Base-by-base conservation (phyloP, 306 rosid genomes). In the Cyclanthera cordifolia region DNA sequence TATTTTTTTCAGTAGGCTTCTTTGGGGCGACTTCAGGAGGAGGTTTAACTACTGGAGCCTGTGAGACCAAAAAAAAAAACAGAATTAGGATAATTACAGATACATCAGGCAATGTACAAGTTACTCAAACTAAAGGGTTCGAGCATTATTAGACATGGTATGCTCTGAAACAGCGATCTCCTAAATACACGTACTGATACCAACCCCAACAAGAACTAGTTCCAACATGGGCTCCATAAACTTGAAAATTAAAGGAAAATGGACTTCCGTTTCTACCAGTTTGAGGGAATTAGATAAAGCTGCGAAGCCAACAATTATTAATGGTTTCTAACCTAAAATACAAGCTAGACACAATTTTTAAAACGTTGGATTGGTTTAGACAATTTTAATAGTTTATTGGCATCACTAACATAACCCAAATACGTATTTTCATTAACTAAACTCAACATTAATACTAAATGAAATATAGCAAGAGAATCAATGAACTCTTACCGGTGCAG, bases 11-110 rank as follows among this genome's bases (percentile, higher is more conserved):
- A 17, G 86, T 69, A 12, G 87, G 54, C 46, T 82, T 89, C 82
- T 85, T 84, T 4, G 90, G 78, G 55, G 82, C 83, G 72, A 83
- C 87, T 74, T 83, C 95, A 14, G 70, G 71, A 21, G 78, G 76
- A 79, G 87, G 63, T 58, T 86, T 87, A n/a, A 55, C 71, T 23
- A 71, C 82, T 76, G 93, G 91, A 72, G 79, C 88, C 98, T 93
- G 79, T 49, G 21, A 77, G 53, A 16, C 47, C 55, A 21, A 58
- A 67, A 72, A 56, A 8, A 41, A 71, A 45, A 27, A 17, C 6
- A 53, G 66, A 45, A 15, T 39, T 17, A 46, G 46, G 23, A 66
- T 14, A 46, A 2, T 25, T 15, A 57, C 21, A 16, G 43, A 56
- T 56, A 14, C 43, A 15, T 57, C 45, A 11, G 37, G 37, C 17